These are phyloP conservation scores for Dioszegia aurantiaca DNA, from an alignment of 768 basidiomycete species.

Conservation along the genomic window DNA sequence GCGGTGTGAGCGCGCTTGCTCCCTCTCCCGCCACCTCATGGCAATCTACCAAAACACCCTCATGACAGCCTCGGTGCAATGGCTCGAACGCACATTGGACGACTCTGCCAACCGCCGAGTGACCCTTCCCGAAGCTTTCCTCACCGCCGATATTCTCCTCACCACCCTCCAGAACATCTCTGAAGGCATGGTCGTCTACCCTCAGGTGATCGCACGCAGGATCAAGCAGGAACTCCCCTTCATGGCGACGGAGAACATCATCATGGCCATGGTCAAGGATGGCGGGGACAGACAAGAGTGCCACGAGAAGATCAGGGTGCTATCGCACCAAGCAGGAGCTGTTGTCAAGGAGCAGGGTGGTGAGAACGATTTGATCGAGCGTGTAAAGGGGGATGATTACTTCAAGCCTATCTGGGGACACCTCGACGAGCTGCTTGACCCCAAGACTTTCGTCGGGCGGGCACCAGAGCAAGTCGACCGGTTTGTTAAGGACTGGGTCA, in stretches of 20 bases:
- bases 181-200: constrained; percentile 99
- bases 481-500: constrained; percentile 83
- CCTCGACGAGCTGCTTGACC: constrained; percentile 75
- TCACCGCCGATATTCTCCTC: constrained; percentile 93
- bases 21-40: constrained; percentile 93
- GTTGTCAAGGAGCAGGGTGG: constrained; percentile 93
- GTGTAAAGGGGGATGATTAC: constrained; percentile 75
- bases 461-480: constrained; percentile 92
- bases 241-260: constrained; percentile 99
- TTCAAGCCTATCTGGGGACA: constrained; percentile 82
- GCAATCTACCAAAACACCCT: constrained; percentile 91
- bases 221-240: constrained; percentile 95
- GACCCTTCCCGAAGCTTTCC: constrained; percentile 92
- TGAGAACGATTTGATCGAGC: constrained; percentile 91
- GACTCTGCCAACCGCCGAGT: constrained; percentile 96
- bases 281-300: constrained; percentile 95
- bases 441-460: constrained; percentile 82
- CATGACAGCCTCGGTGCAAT: constrained; percentile 91
- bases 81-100: constrained; percentile 97
- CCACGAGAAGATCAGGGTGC: constrained; percentile 90
- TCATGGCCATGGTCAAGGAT: constrained; percentile 93
- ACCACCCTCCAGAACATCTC: constrained; percentile 94
- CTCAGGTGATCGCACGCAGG: constrained; percentile 85
- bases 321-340: constrained; percentile 89
- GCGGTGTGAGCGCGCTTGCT: constrained; percentile 97